Base-by-base conservation (phyloP, 116 monocot species). In the Papilionanthe hybrid region DNA sequence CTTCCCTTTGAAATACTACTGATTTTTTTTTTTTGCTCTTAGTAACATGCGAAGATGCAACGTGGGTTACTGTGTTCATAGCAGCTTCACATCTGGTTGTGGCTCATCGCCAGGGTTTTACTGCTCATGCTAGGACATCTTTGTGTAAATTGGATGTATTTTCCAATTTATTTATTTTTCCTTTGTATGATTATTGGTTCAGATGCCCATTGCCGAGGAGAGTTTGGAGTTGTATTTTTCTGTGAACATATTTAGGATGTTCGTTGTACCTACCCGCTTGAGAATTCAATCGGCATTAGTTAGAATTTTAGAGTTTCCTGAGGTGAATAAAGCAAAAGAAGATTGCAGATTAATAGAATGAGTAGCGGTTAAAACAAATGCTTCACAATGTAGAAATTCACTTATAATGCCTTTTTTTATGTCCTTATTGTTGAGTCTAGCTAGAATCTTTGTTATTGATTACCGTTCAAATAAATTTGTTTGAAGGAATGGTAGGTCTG, bases 21-120 rank as follows among this genome's bases (percentile, higher is more conserved):
- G 73, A 73, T 73, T 73, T 44, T 44, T 73, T 73, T 73, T 9
- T 73, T 9, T 73, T 73, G 44, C 8, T 43, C 9, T 20, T 73
- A 20, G 1, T 73, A 43, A 29, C 42, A n/a, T 73, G 73, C n/a
- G n/a, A 73, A 43, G 73, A 22, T 20, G 44, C 5, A 44, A 19
- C n/a, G 37, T 42, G 45, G 72, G 18, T 44, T 44, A 73, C 73
- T n/a, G 22, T 44, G 69, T 20, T 73, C 73, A 73, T 73, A 22
- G 73, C 44, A 29, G 73, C 29, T 73, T 73, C 44, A 9, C 44
- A 73, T 69, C 17, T 37, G 37, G 69, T 69, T 32, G 32, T 69
- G 15, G 32, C 9, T 17, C 32, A 41, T 29, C 37, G 37, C 37
- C 37, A 37, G 65, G 65, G 69, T 37, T 7, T 69, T 69, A 69